phyloP scores from a whole-genome alignment of 2,329 filamentous ascomycete species.

The Apiospora phragmitis region DNA sequence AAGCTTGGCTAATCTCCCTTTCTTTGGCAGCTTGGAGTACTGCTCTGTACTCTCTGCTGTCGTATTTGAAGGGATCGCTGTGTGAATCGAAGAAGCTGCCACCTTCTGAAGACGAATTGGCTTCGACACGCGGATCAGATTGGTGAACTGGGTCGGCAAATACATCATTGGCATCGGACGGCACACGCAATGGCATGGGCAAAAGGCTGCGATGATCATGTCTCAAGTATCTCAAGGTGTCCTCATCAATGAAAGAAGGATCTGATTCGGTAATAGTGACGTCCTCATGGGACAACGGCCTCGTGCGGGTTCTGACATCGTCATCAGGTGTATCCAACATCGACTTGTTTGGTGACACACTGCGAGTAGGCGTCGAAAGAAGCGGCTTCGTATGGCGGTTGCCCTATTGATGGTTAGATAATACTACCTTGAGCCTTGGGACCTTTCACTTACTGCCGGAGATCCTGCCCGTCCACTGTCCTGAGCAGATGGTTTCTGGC shows the following conservation, averaged over 20 bases:
- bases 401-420: not conserved
- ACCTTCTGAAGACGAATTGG: conserved; percentile 21
- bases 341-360: not conserved
- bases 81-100: conserved; percentile 34
- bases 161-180: conserved; percentile 10
- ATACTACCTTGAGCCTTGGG: not conserved
- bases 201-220: conserved; percentile 13
- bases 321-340: not conserved
- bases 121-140: not conserved
- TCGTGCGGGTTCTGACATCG: not conserved
- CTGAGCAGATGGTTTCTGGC: not conserved
- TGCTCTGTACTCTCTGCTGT: conserved; percentile 38
- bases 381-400: not conserved
- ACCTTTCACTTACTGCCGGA: not conserved
- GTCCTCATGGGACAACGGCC: not conserved
- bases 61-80: conserved; percentile 48
- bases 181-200: conserved; percentile 21
- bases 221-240: not conserved
- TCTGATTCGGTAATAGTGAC: not conserved
- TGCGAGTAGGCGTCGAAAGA: not conserved
- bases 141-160: not conserved
- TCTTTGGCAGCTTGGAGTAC: conserved; percentile 41
- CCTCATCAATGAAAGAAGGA: not conserved
- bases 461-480: not conserved
- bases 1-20: conserved; percentile 42